These are phyloP conservation scores for Tetraselmis striata DNA, from an alignment of 139 green algal genomes.

Conservation along the genomic window DNA sequence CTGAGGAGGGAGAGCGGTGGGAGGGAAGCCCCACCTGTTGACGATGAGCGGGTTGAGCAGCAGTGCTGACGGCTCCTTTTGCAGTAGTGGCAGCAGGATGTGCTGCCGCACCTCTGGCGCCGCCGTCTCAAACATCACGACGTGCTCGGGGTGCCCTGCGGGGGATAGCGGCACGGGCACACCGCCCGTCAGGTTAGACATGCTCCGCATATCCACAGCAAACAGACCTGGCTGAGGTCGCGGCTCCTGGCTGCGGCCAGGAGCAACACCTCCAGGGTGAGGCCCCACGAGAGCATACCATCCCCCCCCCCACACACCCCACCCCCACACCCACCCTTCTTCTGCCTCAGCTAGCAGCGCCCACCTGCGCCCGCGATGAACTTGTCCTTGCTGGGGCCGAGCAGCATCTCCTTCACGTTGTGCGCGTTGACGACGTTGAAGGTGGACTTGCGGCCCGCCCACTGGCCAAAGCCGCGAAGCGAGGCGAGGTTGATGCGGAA, in stretches of 20 bases:
- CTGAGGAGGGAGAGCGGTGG: neutral
- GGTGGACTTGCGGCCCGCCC: conserved; percentile 1
- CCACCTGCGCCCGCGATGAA: neutral
- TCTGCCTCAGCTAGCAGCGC: too few species aligned
- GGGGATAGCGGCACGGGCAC: too few species aligned
- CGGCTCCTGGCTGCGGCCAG: too few species aligned
- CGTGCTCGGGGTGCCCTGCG: neutral
- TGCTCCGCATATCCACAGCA: too few species aligned
- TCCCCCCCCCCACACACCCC: too few species aligned
- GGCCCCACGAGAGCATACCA: too few species aligned
- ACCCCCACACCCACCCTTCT: too few species aligned
- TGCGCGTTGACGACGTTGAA: conserved; percentile 16
- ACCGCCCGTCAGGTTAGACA: too few species aligned
- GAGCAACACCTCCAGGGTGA: too few species aligned
- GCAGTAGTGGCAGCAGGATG: conserved; percentile 6
- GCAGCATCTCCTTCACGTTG: conserved; percentile 13
- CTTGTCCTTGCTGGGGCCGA: neutral
- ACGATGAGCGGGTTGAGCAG: conserved; percentile 20
- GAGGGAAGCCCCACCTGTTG: too few species aligned
- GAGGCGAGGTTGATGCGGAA: conserved; percentile 10
- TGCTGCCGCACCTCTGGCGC: conserved; percentile 7
- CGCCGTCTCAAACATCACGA: conserved; percentile 22
- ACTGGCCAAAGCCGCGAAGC: conserved; percentile 3
- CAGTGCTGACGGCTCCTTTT: neutral
- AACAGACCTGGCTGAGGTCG: too few species aligned